phyloP scores from a whole-genome alignment of 139 green algal genomes.

The Zygnema cylindricum region DNA sequence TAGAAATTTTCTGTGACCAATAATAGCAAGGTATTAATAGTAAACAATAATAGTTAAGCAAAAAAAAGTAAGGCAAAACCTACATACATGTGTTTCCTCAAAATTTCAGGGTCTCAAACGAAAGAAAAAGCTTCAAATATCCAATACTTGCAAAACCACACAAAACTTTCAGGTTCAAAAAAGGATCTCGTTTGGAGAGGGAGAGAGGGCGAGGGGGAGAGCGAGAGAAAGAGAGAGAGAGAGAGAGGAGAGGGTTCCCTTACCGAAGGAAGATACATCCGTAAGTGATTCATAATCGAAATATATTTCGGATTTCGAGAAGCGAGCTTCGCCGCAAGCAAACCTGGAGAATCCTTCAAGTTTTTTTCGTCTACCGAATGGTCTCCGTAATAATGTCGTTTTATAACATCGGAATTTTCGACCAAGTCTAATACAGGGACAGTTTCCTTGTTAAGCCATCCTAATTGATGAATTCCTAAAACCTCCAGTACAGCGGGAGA shows the following conservation, averaged over 20 bases:
- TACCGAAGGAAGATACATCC: constrained; percentile 53
- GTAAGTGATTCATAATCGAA: constrained; percentile 51
- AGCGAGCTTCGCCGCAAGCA: background rate
- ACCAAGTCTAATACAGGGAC: constrained; percentile 49
- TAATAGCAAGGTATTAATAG: too few species aligned
- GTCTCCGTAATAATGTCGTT: background rate
- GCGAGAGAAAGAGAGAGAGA: background rate
- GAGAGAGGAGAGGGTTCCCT: background rate
- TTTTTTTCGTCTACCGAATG: background rate
- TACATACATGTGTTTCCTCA: too few species aligned
- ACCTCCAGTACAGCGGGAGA: constrained; percentile 41
- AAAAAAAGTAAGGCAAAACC: too few species aligned
- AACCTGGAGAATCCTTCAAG: background rate
- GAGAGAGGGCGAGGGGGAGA: background rate
- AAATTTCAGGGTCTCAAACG: too few species aligned
- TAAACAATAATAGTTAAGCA: too few species aligned
- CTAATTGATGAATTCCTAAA: constrained; percentile 25
- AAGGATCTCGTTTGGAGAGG: too few species aligned
- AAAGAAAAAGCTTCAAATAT: too few species aligned
- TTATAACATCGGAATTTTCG: background rate
- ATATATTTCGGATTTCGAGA: constrained; percentile 52
- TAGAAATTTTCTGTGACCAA: too few species aligned
- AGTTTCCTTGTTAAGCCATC: constrained; percentile 48
- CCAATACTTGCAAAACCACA: too few species aligned
- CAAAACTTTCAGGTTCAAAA: too few species aligned